These are phyloP conservation scores for Arachis monticola DNA, from an alignment of 331 rosid species.

Conservation along the genomic window DNA sequence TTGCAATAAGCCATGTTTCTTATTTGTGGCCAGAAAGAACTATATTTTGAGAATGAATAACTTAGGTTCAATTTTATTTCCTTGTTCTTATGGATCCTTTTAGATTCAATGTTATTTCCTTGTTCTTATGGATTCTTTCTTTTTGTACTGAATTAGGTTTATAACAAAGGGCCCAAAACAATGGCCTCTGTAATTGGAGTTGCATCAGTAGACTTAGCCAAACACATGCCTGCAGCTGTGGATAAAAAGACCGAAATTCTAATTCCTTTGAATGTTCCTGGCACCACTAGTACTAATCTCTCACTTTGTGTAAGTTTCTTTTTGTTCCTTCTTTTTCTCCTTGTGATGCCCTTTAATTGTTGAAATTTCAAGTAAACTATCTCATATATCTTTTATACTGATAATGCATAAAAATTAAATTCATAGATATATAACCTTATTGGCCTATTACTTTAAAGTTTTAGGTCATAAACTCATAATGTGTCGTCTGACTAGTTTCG, in stretches of 20 bases:
- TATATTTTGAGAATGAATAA: background rate
- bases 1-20: too few relatives aligned
- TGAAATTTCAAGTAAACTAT: too few relatives aligned
- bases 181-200: constrained; percentile 59
- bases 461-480: too few relatives aligned
- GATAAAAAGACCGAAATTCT: constrained; percentile 53
- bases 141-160: constrained; percentile 46
- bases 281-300: constrained; percentile 47
- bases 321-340: background rate
- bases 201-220: constrained; percentile 66
- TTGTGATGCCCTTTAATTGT: background rate
- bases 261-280: constrained; percentile 52
- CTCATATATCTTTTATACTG: too few relatives aligned
- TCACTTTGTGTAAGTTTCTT: constrained; percentile 61
- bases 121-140: background rate
- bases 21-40: background rate
- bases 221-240: constrained; percentile 58
- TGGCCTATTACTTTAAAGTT: too few relatives aligned
- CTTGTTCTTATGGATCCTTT: too few relatives aligned
- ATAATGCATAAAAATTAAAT: too few relatives aligned
- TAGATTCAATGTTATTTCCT: too few relatives aligned
- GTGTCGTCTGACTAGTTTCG: background rate
- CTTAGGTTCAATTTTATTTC: background rate
- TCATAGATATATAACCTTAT: too few relatives aligned
- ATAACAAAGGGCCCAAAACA: constrained; percentile 62